Base-by-base conservation (phyloP, 331 rosid genomes). In the Pyracantha coccinea region DNA sequence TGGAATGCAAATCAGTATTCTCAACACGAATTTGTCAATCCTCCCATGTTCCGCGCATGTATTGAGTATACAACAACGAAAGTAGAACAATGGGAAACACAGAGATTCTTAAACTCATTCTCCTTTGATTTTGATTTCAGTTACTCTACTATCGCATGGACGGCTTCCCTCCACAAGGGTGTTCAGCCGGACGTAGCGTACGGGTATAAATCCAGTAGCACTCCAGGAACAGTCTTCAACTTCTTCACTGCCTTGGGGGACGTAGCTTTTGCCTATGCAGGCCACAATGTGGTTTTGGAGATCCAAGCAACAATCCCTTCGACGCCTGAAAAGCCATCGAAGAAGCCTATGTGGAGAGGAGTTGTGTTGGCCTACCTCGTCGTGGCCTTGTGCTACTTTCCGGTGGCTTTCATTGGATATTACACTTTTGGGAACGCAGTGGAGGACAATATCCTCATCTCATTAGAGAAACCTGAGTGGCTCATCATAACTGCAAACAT, bases 281-380 rank as follows among this genome's bases (percentile, higher is more conserved):
- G 97, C 7, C 96, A 89, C 79, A 89, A 89, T 58, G 96, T 92
- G 58, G 97, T 85, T 17, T 60, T 92, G 52, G 97, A 92, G 78
- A 92, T 92, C 45, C 97, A 92, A 74, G 96, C 96, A 72, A 89
- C 97, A 35, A 88, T 92, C 17, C 97, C 97, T 20, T 92, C 97
- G 1, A 80, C 89, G 4, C 89, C 93, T 1, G 88, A 85, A 41
- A 89, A 73, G 29, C 97, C 96, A 9, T 92, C 97, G 0, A 92
- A 92, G 78, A 69, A 79, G 29, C 88, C 97, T 2, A 92, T 91
- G 97, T 91, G 97, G 97, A 83, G 77, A 68, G 97, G 96, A 66
- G 90, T 87, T 4, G 58, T 89, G 58, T 38, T 87, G 2, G 97
- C 91, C 57, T 91, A 89, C 64, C 53, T 89, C 23, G 66, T 91